Conservation (phyloP, 148 eudicot species). For the Chenopodium album region DNA sequence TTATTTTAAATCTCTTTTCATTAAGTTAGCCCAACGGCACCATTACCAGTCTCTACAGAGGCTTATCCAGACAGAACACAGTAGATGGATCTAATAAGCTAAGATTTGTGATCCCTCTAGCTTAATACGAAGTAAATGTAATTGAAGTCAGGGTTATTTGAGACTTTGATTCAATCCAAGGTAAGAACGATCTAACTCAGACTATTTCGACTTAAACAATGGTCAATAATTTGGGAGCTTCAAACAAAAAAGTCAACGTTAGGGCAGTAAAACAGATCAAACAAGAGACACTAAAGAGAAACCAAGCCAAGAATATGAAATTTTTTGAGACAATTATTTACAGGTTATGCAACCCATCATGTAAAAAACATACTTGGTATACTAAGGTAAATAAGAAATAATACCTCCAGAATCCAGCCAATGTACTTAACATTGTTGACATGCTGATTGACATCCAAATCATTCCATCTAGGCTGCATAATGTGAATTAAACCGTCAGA, state of each 20-base stretch:
- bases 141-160: background rate
- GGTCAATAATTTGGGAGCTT: background rate
- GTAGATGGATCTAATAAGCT: background rate
- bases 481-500: constrained; percentile 8
- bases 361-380: background rate
- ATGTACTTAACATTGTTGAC: constrained; percentile 96
- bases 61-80: background rate
- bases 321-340: background rate
- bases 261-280: background rate
- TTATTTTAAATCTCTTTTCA: too few relatives aligned
- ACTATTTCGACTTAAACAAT: background rate
- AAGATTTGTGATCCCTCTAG: background rate
- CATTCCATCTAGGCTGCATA: constrained; percentile 91
- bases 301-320: background rate
- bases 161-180: background rate
- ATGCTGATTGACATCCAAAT: constrained; percentile 94
- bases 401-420: constrained; percentile 98
- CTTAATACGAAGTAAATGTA: too few relatives aligned
- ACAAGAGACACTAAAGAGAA: background rate
- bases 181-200: background rate
- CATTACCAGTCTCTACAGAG: background rate
- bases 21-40: background rate
- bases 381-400: background rate
- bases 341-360: background rate
- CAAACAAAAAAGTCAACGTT: background rate